Evolutionary conservation across 1,139 yeast species (phyloP).

Genomic region (Candida sojae): DNA sequence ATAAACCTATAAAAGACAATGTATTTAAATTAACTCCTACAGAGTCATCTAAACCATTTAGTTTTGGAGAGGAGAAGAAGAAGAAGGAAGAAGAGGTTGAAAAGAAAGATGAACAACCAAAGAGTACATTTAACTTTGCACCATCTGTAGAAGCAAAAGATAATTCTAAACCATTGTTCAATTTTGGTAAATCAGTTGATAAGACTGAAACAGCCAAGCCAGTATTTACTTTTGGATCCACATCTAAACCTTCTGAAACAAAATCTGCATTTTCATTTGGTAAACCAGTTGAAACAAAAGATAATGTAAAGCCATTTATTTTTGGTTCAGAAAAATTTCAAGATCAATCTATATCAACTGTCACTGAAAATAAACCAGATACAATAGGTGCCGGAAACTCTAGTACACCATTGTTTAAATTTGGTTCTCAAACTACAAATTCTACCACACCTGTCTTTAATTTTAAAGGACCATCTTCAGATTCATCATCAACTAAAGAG

Average conservation of each 20-base stretch:
- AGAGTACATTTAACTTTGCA: background rate
- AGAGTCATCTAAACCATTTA: slow-evolving; percentile 1
- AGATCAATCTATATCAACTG: background rate
- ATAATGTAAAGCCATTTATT: background rate
- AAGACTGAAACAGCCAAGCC: slow-evolving; percentile 17
- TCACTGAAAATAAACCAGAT: background rate
- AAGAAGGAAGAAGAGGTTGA: slow-evolving; percentile 11
- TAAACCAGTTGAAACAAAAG: background rate
- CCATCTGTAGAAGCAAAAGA: slow-evolving; percentile 7
- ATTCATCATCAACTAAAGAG: background rate
- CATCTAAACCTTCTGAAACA: no score
- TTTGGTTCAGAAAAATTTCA: background rate
- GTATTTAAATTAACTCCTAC: slow-evolving; percentile 45
- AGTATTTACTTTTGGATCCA: slow-evolving; percentile 19
- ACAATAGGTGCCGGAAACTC: background rate
- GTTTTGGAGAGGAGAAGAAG: background rate
- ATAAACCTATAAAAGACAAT: slow-evolving; percentile 46
- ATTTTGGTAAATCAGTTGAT: background rate
- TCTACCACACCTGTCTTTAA: slow-evolving; percentile 11
- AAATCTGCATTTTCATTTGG: slow-evolving; percentile 18
- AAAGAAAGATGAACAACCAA: slow-evolving; percentile 4
- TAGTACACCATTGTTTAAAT: background rate
- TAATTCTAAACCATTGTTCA: slow-evolving; percentile 2
- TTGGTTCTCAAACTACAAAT: background rate
- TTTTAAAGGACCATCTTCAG: slow-evolving; percentile 4